Evolutionary conservation across 1,139 yeast genomes (phyloP), one percentile per base, ranked within the genome.

Genomic region (Diutina ranongensis): DNA sequence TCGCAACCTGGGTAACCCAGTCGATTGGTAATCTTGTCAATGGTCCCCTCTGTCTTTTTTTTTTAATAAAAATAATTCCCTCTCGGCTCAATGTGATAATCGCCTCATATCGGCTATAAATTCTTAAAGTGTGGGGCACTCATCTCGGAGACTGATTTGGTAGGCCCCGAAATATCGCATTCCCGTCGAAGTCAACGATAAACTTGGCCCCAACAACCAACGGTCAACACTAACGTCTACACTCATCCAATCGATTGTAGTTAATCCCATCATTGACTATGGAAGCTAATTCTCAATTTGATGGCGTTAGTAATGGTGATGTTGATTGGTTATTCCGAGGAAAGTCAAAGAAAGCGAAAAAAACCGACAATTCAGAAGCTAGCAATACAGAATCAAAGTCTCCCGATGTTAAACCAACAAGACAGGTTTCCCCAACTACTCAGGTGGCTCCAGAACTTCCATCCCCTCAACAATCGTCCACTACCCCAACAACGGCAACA

Each of bases 261-360:
- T n/a, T n/a, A n/a, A n/a, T n/a, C n/a, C n/a, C 28, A 25, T 10
- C 28, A 10, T 25, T 25, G 28, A 25, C 28, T 25, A 25, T 25
- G 28, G 35, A 15, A 20, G 38, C 25, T 8, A 16, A 13, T 12
- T n/a, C 40, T 18, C 15, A n/a, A 18, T 22, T 25, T 20, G 42
- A 38, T 18, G 85, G 85, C 3, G 85, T 80, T 4, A 68, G 83
- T 45, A 79, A 80, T 55, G 82, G 82, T 36, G 88, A 82, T 55
- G 86, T 82, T 12, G 88, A 81, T 54, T 82, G 89, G 89, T 62
- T 81, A 22, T 80, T 81, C 54, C 63, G 87, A 50, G 85, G 82
- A 22, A 78, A 75, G 55, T 74, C 78, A 22, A 76, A 80, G 63
- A 76, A 75, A 51, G 58, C 75, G 54, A 32, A 20, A 28, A 34